Evolutionary conservation across 2,329 filamentous ascomycete genomes (phyloP), one percentile per base, ranked within the genome.

Genomic region (Cryphonectria parasitica): DNA sequence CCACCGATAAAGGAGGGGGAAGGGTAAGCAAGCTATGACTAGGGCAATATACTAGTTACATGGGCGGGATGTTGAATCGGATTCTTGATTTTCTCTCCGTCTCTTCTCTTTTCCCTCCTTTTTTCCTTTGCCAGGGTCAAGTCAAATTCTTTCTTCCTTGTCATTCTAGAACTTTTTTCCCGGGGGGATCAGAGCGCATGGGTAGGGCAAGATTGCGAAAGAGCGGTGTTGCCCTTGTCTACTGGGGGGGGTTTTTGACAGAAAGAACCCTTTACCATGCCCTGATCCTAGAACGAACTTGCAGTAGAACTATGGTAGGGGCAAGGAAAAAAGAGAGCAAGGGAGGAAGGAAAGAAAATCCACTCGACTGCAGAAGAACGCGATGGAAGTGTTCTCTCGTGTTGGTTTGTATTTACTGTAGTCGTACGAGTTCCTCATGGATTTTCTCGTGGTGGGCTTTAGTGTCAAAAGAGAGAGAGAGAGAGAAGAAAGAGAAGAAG

Each of bases 211-310:
- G 58, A 61, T 61, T 61, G 58, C 58, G 34, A 61, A 61, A 61
- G 58, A 61, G 58, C 58, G 58, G 58, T 61, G 58, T 39, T 61
- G 58, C 19, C 58, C 58, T 34, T 61, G 58, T 61, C 58, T 49
- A 11, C 22, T n/a, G 45, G 17, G 43, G 41, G 41, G 36, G 36
- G 36, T 6, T 6, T 8, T 39, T 39, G 36, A 39, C 8, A 39
- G 10, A 19, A 58, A 58, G 25, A 31, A 19, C 25, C 54, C 19
- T 61, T 39, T 19, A 36, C 58, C 58, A 39, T 39, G 58, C 25
- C 19, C 34, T 58, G 15, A 58, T 58, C 54, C 54, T 17, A 19
- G 54, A 17, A 17, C 28, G 28, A 15, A n/a, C 25, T 54, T 54
- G 52, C 52, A 54, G 52, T 54, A 54, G 45, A n/a, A 19, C 5